Evolutionary conservation across 768 basidiomycete species (phyloP).

Genomic region (Tylopilus intermedius): DNA sequence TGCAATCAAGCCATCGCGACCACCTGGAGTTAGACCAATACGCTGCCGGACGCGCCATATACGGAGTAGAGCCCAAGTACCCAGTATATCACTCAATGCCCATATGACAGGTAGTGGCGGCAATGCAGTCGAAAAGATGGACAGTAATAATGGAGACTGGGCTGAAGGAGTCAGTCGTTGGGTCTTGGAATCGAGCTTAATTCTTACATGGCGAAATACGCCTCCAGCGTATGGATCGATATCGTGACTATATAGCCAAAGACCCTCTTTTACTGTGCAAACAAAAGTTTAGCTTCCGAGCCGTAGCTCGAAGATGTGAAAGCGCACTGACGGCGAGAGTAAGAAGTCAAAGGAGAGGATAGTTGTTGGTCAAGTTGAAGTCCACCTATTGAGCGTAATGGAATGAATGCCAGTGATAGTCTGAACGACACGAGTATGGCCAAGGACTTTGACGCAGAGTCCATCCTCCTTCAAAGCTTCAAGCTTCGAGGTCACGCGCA

Average conservation of each 20-base stretch:
- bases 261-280: conserved; percentile 77
- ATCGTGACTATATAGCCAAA: conserved; percentile 73
- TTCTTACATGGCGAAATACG: conserved; percentile 75
- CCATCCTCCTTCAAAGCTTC: neutral
- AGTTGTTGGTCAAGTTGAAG: conserved; percentile 72
- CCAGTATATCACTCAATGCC: conserved; percentile 61
- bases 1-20: conserved; percentile 59
- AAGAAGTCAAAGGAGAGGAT: conserved; percentile 76
- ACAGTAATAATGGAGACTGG: conserved; percentile 78
- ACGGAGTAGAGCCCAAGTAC: conserved; percentile 61
- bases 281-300: neutral
- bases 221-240: conserved; percentile 87
- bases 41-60: conserved; percentile 66
- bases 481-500: no score
- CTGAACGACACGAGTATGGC: conserved; percentile 43
- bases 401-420: conserved; percentile 48
- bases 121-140: conserved; percentile 66
- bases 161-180: conserved; percentile 1
- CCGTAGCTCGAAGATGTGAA: neutral
- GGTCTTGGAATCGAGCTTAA: neutral
- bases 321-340: conserved; percentile 59
- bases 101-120: conserved; percentile 62
- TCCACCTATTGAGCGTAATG: conserved; percentile 36
- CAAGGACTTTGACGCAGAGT: conserved; percentile 24
- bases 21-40: conserved; percentile 32